Evolutionary conservation across 108 stramenopile species (phyloP).

Genomic region (Skeletonema marinoi): DNA sequence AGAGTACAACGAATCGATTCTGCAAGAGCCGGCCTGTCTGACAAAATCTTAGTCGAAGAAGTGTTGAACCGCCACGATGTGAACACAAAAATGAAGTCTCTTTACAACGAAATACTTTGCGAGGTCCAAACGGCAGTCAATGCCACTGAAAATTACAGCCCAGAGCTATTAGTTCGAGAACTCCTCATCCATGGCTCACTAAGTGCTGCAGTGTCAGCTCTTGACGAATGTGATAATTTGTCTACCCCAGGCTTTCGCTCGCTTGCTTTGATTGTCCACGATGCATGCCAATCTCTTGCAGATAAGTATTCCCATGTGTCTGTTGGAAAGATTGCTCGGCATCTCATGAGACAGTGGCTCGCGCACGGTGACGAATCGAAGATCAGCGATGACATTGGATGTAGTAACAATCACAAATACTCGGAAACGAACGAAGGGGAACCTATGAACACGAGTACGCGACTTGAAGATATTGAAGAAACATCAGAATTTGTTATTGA

Average conservation of each 20-base stretch:
- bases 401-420: background rate
- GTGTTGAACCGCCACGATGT: constrained; percentile 41
- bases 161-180: constrained; percentile 70
- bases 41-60: constrained; percentile 60
- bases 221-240: constrained; percentile 47
- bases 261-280: constrained; percentile 59
- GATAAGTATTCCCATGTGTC: constrained; percentile 82
- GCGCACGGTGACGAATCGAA: constrained; percentile 60
- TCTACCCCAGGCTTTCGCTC: constrained; percentile 66
- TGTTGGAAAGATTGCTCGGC: constrained; percentile 42
- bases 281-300: constrained; percentile 63
- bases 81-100: constrained; percentile 19
- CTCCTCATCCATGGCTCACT: constrained; percentile 69
- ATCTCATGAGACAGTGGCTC: constrained; percentile 69
- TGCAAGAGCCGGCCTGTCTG: constrained; percentile 70
- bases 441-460: background rate
- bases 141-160: constrained; percentile 32
- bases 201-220: constrained; percentile 55
- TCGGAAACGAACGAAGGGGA: background rate
- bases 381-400: constrained; percentile 4
- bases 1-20: constrained; percentile 61
- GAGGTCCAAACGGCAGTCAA: constrained; percentile 16
- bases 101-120: constrained; percentile 32
- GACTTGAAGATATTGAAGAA: constrained; percentile 56
- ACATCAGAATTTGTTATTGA: constrained; percentile 86